A percentile compares a stretch with the other conserved stretches of the same genome.
These are phyloP conservation scores for Chlorella sp. DNA, from an alignment of 139 green algal genomes.

Conservation along the genomic window DNA sequence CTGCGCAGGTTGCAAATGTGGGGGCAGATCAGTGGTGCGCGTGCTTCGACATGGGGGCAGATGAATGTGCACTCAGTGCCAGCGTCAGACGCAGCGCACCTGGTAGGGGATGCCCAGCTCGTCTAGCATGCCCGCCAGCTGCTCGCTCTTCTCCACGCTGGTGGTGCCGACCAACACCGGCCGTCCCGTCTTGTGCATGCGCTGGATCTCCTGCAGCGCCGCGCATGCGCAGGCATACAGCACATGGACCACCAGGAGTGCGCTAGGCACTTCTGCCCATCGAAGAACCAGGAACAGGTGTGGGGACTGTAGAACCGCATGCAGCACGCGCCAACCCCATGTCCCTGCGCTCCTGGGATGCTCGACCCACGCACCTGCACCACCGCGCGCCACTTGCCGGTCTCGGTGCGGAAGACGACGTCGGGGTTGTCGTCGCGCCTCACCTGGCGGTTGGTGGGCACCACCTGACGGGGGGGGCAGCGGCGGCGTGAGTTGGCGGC, in stretches of 20 bases:
- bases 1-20: conserved; percentile 40
- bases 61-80: no score
- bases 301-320: no score
- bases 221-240: no score
- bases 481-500: no score
- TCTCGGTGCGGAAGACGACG: conserved; percentile 85
- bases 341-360: no score
- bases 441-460: conserved; percentile 69
- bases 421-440: conserved; percentile 86
- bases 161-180: conserved; percentile 95
- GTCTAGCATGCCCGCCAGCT: conserved; percentile 73
- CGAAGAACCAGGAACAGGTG: no score
- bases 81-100: conserved; percentile 37
- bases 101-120: conserved; percentile 80
- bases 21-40: neutral
- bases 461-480: no score
- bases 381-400: conserved; percentile 88
- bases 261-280: no score
- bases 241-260: no score
- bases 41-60: neutral
- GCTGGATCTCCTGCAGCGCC: conserved; percentile 84
- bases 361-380: no score
- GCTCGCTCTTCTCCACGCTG: conserved; percentile 91
- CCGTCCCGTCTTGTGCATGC: conserved; percentile 90
- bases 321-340: no score